These are phyloP conservation scores for Hordeum pubiflorum DNA, from an alignment of 202 grass and related monocot genomes.

Conservation along the genomic window DNA sequence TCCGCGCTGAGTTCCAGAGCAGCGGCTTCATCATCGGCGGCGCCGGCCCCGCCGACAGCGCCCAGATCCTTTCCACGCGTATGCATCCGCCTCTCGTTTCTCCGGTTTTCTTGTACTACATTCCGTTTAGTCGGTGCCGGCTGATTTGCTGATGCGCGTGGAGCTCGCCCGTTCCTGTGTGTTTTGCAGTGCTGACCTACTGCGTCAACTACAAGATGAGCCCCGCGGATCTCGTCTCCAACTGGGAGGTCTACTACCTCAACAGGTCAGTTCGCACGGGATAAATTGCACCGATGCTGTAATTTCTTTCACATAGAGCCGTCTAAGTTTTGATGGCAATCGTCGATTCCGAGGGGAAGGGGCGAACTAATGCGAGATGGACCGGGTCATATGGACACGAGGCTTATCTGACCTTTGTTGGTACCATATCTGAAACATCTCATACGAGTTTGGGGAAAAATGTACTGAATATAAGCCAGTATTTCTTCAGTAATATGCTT, in stretches of 20 bases:
- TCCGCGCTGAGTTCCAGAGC: constrained; percentile 65
- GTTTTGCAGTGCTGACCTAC: constrained; percentile 63
- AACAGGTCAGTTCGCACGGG: constrained; percentile 42
- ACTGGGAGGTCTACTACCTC: constrained; percentile 92
- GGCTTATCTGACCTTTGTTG: background rate
- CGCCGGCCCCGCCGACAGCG: constrained; percentile 26
- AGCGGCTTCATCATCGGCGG: constrained; percentile 71
- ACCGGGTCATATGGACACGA: too few species aligned
- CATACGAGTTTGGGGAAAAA: background rate
- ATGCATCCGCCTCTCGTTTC: background rate
- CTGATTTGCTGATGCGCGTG: background rate
- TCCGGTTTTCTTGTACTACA: background rate
- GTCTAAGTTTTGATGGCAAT: background rate
- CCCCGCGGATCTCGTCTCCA: constrained; percentile 67
- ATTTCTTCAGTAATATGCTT: background rate
- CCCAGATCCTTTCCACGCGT: constrained; percentile 71
- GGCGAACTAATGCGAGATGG: background rate
- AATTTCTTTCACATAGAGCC: background rate
- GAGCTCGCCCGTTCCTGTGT: background rate
- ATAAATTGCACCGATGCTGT: background rate
- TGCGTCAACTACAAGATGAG: constrained; percentile 97
- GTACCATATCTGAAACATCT: background rate
- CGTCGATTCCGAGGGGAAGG: background rate
- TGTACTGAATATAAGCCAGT: background rate
- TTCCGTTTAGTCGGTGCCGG: background rate